These are phyloP conservation scores for Cytospora schulzeri DNA, from an alignment of 2,329 filamentous ascomycete species.

Conservation along the genomic window DNA sequence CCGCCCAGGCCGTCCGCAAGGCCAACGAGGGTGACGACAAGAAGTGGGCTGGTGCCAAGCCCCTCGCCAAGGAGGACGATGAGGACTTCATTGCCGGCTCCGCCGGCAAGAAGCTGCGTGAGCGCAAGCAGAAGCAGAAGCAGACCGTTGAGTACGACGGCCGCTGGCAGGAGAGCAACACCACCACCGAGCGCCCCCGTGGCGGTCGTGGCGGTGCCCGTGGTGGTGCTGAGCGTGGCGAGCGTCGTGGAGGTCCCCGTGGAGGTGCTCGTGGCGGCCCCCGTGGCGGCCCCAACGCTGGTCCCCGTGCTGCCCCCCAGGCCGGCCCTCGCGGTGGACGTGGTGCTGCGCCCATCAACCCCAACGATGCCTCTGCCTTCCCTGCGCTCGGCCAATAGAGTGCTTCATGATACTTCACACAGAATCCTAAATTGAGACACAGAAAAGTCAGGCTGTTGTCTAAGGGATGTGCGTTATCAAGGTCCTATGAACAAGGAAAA, in stretches of 20 bases:
- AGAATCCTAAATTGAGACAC: conserved; percentile 8
- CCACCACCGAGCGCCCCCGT: conserved; percentile 54
- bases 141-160: conserved; percentile 85
- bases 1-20: conserved; percentile 73
- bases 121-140: conserved; percentile 93
- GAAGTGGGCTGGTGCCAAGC: conserved; percentile 89
- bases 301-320: conserved; percentile 48
- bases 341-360: conserved; percentile 54
- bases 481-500: conserved; percentile 7
- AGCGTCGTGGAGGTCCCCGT: conserved; percentile 49
- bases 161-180: conserved; percentile 67
- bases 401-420: conserved; percentile 30
- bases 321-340: conserved; percentile 49
- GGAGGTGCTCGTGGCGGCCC: conserved; percentile 56
- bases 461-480: conserved; percentile 4
- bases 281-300: conserved; percentile 48
- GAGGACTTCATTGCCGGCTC: conserved; percentile 77
- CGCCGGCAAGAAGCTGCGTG: conserved; percentile 77
- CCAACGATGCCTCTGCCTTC: conserved; percentile 60
- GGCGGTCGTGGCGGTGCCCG: conserved; percentile 56
- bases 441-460: conserved; percentile 21
- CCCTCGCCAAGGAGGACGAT: conserved; percentile 64
- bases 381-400: conserved; percentile 56
- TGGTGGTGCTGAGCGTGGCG: conserved; percentile 38
- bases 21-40: conserved; percentile 91